Evolutionary conservation across 1,139 yeast genomes (phyloP).

Genomic region (Yamadazyma trypodendri): DNA sequence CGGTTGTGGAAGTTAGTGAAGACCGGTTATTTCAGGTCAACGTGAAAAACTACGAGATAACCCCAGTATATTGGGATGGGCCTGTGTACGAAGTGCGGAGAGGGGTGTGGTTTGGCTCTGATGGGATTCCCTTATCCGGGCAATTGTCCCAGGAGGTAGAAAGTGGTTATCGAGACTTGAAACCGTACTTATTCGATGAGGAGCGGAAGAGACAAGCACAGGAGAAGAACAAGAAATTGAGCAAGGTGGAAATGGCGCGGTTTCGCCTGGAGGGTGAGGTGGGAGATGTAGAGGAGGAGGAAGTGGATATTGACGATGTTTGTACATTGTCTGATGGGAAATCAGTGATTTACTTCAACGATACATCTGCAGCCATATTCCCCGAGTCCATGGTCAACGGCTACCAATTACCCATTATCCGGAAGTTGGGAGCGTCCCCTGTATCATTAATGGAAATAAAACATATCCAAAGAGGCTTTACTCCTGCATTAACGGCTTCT

Average conservation of each 20-base stretch:
- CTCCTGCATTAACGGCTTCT: slow-evolving; percentile 27
- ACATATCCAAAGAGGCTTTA: slow-evolving; percentile 39
- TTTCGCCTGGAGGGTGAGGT: slow-evolving; percentile 14
- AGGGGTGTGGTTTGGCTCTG: slow-evolving; percentile 77
- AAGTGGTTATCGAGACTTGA: slow-evolving; percentile 39
- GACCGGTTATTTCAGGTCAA: slow-evolving; percentile 79
- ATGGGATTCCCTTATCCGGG: slow-evolving; percentile 58
- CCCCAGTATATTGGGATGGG: slow-evolving; percentile 88
- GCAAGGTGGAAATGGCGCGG: slow-evolving; percentile 13
- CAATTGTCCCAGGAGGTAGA: slow-evolving; percentile 61
- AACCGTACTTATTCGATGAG: slow-evolving; percentile 28
- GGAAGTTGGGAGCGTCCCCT: slow-evolving; percentile 35
- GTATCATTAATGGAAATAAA: slow-evolving; percentile 35
- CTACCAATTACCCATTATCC: slow-evolving; percentile 39
- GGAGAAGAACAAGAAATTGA: slow-evolving; percentile 2
- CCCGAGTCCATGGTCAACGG: slow-evolving; percentile 33
- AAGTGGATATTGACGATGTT: slow-evolving; percentile 28
- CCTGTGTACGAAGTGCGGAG: slow-evolving; percentile 81
- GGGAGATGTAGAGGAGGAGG: slow-evolving; percentile 9
- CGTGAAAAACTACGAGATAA: slow-evolving; percentile 48
- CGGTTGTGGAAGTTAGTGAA: slow-evolving; percentile 64
- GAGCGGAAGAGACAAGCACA: slow-evolving; percentile 9
- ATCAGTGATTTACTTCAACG: slow-evolving; percentile 33
- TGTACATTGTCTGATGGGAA: slow-evolving; percentile 29
- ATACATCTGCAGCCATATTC: slow-evolving; percentile 35